Base-by-base conservation (phyloP, 495 filamentous ascomycete genomes). In the Penicillium roqueforti region DNA sequence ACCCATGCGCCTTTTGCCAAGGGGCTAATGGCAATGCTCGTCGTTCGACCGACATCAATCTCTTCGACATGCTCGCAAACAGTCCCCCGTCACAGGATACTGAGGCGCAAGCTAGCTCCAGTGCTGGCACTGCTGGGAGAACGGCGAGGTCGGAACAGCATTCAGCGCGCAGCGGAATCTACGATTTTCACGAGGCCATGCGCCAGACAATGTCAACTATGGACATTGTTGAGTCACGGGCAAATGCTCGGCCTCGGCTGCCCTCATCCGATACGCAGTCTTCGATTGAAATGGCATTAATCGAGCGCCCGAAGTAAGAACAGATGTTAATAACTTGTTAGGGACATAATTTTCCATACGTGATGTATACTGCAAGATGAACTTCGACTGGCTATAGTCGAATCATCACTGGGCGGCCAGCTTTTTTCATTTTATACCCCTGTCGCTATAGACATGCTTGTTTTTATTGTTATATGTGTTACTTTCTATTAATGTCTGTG, bases 131-230 rank as follows among this genome's bases (percentile, higher is more conserved):
- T n/a, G n/a, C n/a, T 22, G 1, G 44, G 44, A 16, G 40, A 18
- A 18, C 50, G 0, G 14, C 14, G 10, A 29, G 32, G 16, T 6
- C 26, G 28, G 6, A 20, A 7, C 6, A 43, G 25, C 16, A 9
- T 19, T 61, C 51, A 2, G 18, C 47, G 6, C 44, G 42, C 2
- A 53, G 44, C 10, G 55, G 53, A n/a, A 57, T 61, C 0, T 42
- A 44, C n/a, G 54, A 62, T 4, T 67, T 64, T 5, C 63, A 64
- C 28, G 40, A 61, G 19, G 61, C 56, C 0, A 19, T 64, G 6
- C 55, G 54, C 2, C 50, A 67, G 38, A 59, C 63, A 0, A 23
- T 46, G 0, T 59, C 54, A 1, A 48, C 25, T 18, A 57, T 61
- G 6, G 49, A 51, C 11, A 36, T 37, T 3, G 16, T 25, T 19